These are phyloP conservation scores for Fusarium robinianum DNA, from an alignment of 2,329 filamentous ascomycete species.

Conservation along the genomic window DNA sequence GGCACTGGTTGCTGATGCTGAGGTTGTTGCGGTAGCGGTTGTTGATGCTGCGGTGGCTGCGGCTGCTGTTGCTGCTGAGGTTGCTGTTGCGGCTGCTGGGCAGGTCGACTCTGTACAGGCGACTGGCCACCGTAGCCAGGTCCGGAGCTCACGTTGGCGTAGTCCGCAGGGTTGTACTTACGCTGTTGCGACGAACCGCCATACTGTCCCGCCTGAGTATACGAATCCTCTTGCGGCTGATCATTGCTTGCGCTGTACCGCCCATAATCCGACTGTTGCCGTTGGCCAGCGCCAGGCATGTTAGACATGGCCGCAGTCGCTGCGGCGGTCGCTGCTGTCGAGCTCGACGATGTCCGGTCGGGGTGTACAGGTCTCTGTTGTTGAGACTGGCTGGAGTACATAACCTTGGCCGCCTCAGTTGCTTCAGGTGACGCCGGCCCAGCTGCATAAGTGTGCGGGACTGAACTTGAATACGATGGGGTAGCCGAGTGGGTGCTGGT, in stretches of 20 bases:
- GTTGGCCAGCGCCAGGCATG: constrained; percentile 43
- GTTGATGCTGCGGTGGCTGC: constrained; percentile 44
- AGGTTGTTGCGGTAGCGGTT: no score
- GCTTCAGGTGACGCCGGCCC: constrained; percentile 51
- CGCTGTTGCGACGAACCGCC: constrained; percentile 54
- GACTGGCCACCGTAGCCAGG: constrained; percentile 46
- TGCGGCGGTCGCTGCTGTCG: constrained; percentile 62
- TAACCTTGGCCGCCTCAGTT: constrained; percentile 66
- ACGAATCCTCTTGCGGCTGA: constrained; percentile 44
- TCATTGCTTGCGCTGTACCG: constrained; percentile 42
- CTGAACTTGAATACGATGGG: constrained; percentile 43
- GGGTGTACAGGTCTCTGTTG: constrained; percentile 56
- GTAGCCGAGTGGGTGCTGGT: constrained; percentile 43
- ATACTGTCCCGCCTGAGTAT: constrained; percentile 42
- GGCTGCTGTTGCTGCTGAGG: constrained; percentile 45
- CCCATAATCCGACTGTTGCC: constrained; percentile 42
- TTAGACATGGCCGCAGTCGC: constrained; percentile 62
- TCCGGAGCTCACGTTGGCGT: constrained; percentile 68
- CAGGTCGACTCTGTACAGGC: constrained; percentile 39
- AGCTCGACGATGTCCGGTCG: constrained; percentile 58
- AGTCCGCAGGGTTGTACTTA: constrained; percentile 78
- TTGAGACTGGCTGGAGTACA: constrained; percentile 61
- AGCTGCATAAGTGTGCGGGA: constrained; percentile 28
- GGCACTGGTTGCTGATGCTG: constrained; percentile 45
- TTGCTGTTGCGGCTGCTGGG: constrained; percentile 39